These are phyloP conservation scores for Silene conica DNA, from an alignment of 148 eudicot species.

Conservation along the genomic window DNA sequence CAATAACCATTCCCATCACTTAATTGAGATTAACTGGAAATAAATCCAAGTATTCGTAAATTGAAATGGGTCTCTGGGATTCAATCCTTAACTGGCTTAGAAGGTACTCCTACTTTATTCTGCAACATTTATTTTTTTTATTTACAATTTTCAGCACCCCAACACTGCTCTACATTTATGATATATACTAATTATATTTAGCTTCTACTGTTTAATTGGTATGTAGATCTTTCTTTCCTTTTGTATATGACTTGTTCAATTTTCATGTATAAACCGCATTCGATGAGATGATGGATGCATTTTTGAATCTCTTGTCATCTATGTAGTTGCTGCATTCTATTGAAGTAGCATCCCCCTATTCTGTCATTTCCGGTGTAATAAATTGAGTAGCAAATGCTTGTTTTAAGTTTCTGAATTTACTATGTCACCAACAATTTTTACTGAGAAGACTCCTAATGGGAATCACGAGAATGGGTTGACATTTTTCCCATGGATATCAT, in stretches of 20 bases:
- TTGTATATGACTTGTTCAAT: not conserved
- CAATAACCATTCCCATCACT: not conserved
- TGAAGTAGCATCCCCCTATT: no score
- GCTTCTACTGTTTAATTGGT: not conserved
- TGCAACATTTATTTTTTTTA: not conserved
- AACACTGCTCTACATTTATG: not conserved
- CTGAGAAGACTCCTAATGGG: not conserved
- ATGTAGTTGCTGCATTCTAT: no score
- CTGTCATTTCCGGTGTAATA: no score
- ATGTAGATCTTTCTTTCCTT: not conserved
- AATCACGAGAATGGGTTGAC: not conserved
- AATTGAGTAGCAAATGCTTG: no score
- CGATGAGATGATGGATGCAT: no score
- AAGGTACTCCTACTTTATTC: constrained; percentile 35
- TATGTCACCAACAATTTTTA: not conserved
- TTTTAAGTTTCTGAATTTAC: not conserved
- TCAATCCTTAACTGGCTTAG: constrained; percentile 78
- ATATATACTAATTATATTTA: not conserved
- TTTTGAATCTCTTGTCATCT: no score
- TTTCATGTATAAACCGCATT: not conserved
- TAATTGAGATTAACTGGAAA: not conserved
- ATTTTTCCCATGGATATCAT: not conserved
- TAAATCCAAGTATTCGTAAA: not conserved
- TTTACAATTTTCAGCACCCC: no score
- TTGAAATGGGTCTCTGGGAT: constrained; percentile 67